These are phyloP conservation scores for Lipomyces yamanashiensis DNA, from an alignment of 805 yeast genomes.

Conservation along the genomic window DNA sequence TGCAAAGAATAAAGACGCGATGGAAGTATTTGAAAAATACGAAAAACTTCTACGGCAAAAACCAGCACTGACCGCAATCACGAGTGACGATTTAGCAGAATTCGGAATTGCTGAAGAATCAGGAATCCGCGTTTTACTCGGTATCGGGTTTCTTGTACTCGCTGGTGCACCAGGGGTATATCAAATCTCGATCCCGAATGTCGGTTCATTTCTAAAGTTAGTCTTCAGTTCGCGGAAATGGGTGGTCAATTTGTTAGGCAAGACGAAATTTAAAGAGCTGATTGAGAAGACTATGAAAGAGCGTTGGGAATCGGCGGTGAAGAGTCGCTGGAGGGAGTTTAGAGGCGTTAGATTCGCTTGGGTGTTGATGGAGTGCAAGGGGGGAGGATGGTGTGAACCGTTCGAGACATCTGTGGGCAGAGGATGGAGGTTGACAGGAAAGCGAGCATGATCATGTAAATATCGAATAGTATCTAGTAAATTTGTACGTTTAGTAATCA, in stretches of 20 bases:
- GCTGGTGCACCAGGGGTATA: slow-evolving; percentile 44
- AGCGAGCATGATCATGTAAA: slow-evolving; percentile 36
- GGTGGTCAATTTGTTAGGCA: slow-evolving; percentile 43
- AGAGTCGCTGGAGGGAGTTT: slow-evolving; percentile 51
- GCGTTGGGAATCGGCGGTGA: slow-evolving; percentile 41
- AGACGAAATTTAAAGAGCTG: slow-evolving; percentile 47
- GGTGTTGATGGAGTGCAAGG: slow-evolving; percentile 60
- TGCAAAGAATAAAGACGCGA: background rate
- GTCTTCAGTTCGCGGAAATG: slow-evolving; percentile 45
- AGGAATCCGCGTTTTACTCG: slow-evolving; percentile 36
- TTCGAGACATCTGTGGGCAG: slow-evolving; percentile 64
- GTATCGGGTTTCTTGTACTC: slow-evolving; percentile 46
- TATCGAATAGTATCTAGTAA: background rate
- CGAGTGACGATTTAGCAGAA: slow-evolving; percentile 37
- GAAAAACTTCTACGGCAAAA: slow-evolving; percentile 37
- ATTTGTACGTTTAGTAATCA: too few relatives aligned
- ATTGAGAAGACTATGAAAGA: slow-evolving; percentile 45
- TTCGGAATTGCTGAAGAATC: slow-evolving; percentile 31
- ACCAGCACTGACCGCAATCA: slow-evolving; percentile 43
- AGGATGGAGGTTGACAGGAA: slow-evolving; percentile 63
- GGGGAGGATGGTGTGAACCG: slow-evolving; percentile 61
- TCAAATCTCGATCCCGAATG: slow-evolving; percentile 45
- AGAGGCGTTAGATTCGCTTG: slow-evolving; percentile 58
- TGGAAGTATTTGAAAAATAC: slow-evolving; percentile 17
- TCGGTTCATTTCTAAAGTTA: slow-evolving; percentile 47